phyloP scores from a whole-genome alignment of 768 basidiomycete species.

The Mrakia blollopis region DNA sequence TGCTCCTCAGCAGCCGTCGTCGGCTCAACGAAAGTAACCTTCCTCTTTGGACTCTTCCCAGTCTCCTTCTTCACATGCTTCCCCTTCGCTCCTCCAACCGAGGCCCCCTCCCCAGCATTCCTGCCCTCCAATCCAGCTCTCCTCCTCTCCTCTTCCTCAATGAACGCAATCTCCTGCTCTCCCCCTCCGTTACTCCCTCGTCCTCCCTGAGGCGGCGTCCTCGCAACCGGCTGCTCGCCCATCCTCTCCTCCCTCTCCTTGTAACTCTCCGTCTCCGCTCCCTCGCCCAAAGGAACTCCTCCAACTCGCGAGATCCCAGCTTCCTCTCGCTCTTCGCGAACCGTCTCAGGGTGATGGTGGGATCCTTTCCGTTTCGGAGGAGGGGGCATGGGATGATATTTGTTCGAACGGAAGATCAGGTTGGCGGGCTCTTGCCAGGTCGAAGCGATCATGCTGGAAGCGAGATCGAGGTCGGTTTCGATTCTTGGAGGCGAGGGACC shows the following conservation, averaged over 20 bases:
- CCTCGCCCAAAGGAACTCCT: constrained; percentile 22
- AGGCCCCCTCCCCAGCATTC: too few relatives aligned
- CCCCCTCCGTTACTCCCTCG: constrained; percentile 23
- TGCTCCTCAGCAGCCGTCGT: background rate
- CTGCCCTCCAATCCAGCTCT: background rate
- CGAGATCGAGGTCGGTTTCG: constrained; percentile 32
- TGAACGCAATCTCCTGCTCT: constrained; percentile 6
- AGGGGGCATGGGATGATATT: constrained; percentile 1
- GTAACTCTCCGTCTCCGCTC: constrained; percentile 31
- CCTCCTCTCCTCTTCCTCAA: constrained; percentile 31
- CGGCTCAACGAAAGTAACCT: constrained; percentile 42
- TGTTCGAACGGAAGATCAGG: constrained; percentile 13
- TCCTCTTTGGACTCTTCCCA: constrained; percentile 34
- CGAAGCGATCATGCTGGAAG: constrained; percentile 25
- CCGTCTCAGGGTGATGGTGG: background rate
- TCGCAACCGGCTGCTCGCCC: constrained; percentile 12
- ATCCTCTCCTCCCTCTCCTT: constrained; percentile 31
- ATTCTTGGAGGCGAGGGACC: too few relatives aligned
- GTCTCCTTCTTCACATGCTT: constrained; percentile 30
- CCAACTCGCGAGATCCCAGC: background rate
- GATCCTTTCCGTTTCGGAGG: background rate
- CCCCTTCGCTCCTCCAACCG: background rate
- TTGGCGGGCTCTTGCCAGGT: constrained; percentile 18
- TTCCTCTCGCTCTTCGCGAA: background rate
- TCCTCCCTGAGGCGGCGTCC: constrained; percentile 20